A percentile compares a stretch with the other conserved stretches of the same genome.
Conservation (phyloP, 345 rosid species). For the Moricandia arvensis region DNA sequence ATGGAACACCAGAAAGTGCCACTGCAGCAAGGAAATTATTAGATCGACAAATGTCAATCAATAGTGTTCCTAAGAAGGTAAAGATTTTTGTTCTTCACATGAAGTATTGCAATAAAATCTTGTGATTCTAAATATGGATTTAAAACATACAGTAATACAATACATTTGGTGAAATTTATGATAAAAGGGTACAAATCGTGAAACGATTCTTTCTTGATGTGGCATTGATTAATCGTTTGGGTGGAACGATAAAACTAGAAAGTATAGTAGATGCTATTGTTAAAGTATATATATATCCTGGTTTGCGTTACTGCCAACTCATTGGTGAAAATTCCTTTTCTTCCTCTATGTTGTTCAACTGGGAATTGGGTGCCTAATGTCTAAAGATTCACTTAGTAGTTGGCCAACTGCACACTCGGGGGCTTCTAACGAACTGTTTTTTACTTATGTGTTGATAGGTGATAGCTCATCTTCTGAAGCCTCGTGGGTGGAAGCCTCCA, state of each 20-base stretch:
- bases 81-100: constrained; percentile 3
- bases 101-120: constrained; percentile 18
- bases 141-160: background rate
- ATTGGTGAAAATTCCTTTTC: background rate
- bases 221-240: constrained; percentile 10
- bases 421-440: constrained; percentile 1
- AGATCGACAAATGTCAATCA: constrained; percentile 89
- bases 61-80: constrained; percentile 89
- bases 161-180: constrained; percentile 5
- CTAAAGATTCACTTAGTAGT: constrained; percentile 3
- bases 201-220: background rate
- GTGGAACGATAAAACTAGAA: background rate
- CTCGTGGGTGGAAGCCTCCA: constrained; percentile 98
- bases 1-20: constrained; percentile 86
- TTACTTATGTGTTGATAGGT: constrained; percentile 46
- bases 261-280: background rate
- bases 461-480: constrained; percentile 79
- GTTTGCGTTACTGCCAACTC: constrained; percentile 5
- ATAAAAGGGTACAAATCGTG: background rate
- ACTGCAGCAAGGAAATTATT: constrained; percentile 83
- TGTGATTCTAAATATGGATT: constrained; percentile 8
- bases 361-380: background rate
- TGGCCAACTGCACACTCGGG: background rate
- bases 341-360: background rate
- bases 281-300: background rate